Evolutionary conservation across 2,329 filamentous ascomycete genomes (phyloP), one percentile per base, ranked within the genome.

Genomic region (Pseudogymnoascus sp.): DNA sequence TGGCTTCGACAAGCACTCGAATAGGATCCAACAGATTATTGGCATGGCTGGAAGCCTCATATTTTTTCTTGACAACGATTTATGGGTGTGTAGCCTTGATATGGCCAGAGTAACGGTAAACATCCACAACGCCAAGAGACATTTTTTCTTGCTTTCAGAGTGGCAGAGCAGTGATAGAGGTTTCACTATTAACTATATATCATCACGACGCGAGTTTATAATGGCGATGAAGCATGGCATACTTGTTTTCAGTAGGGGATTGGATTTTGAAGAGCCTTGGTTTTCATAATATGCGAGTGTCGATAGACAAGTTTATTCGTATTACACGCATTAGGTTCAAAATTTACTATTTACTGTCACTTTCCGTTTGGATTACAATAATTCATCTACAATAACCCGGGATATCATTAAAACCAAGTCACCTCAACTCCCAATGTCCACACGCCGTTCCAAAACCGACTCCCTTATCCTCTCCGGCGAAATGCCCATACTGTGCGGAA

Each of bases 41-140:
- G 58, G 63, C 6, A 21, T 66, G 0, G 33, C 47, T 6, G 63
- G 60, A 1, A 65, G 61, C 5, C 65, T 61, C 2, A 9, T 71
- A 2, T 21, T 69, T 0, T 71, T 72, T 37, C 60, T 71, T 4
- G 68, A 71, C 31, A 63, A 44, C 15, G 63, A 68, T 21, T 60
- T 69, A 1, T 72, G 69, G 70, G 50, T 71, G 1, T 72, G 70
- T 60, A 72, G 66, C 50, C 36, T 66, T 10, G 65, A 70, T 11
- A 15, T 71, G 4, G 11, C 44, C 29, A 17, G 31, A 35, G 4
- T 8, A 5, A 24, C 10, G 10, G 10, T 10, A 41, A 41, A 5
- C 7, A 5, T 9, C 3, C 17, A 41, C 7, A 58, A 59, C 7
- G 62, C 57, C 3, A 60, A 62, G 40, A 40, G 66, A 8, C 63